Percentiles rank a stretch among this genome's conserved stretches.
These are phyloP conservation scores for Cochlearia excelsa DNA, from an alignment of 345 rosid genomes.

Conservation along the genomic window DNA sequence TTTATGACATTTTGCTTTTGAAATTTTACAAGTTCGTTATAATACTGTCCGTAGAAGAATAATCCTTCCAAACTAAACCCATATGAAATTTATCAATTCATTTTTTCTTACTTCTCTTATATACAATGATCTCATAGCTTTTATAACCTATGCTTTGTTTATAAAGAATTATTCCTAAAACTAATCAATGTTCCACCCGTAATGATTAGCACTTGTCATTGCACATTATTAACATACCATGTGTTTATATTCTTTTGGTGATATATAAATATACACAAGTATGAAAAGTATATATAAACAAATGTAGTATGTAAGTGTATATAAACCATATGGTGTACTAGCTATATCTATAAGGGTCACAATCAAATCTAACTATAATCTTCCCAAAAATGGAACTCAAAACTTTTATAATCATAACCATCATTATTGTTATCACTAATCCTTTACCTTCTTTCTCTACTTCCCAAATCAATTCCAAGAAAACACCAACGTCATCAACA, in stretches of 20 bases:
- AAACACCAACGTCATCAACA: constrained; percentile 9
- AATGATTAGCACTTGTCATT: constrained; percentile 28
- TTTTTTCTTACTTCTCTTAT: too few species aligned
- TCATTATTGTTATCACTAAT: neutral
- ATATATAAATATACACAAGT: constrained; percentile 10
- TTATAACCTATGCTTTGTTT: constrained; percentile 4
- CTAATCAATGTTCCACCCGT: constrained; percentile 31
- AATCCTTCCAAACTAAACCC: too few species aligned
- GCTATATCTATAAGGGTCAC: constrained; percentile 19
- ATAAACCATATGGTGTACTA: constrained; percentile 11
- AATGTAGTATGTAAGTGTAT: neutral
- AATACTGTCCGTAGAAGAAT: too few species aligned
- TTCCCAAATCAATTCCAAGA: constrained; percentile 7
- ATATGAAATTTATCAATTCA: neutral
- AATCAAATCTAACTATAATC: constrained; percentile 28
- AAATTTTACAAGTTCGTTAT: too few species aligned
- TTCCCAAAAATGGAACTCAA: constrained; percentile 20
- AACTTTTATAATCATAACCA: constrained; percentile 5
- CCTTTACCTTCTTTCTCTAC: constrained; percentile 12
- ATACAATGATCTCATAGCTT: neutral
- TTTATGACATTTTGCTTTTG: too few species aligned
- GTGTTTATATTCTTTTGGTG: constrained; percentile 33
- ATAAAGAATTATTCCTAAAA: constrained; percentile 15
- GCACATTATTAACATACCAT: constrained; percentile 31
- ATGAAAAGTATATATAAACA: constrained; percentile 12